Conservation (phyloP, 148 eudicot genomes). For the Spergularia marina region DNA sequence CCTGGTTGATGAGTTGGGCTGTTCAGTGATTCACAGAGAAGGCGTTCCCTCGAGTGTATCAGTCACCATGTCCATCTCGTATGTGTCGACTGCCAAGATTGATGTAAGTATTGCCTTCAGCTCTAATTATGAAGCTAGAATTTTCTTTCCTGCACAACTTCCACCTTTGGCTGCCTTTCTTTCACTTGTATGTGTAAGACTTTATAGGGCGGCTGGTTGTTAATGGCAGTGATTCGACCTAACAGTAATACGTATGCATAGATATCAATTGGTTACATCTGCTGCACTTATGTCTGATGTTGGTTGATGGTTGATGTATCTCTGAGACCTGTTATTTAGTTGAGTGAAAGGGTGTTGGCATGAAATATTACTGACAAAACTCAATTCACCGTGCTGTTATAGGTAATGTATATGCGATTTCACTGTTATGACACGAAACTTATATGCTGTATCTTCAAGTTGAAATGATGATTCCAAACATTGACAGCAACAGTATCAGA, state of each 20-base stretch:
- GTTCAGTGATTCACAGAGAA: constrained; percentile 37
- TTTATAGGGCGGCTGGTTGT: neutral
- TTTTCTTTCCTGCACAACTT: neutral
- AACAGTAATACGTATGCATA: neutral
- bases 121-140: neutral
- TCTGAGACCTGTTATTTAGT: neutral
- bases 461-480: too few relatives aligned
- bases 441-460: too few relatives aligned
- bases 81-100: constrained; percentile 56
- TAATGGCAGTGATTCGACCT: neutral
- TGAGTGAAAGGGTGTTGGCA: neutral
- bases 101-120: constrained; percentile 44
- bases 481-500: neutral
- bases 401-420: too few relatives aligned
- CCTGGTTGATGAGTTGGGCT: constrained; percentile 72
- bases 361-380: neutral
- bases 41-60: constrained; percentile 66
- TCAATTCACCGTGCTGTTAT: neutral
- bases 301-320: too few relatives aligned
- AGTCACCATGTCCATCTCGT: constrained; percentile 71
- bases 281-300: too few relatives aligned
- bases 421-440: too few relatives aligned
- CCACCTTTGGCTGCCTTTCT: neutral
- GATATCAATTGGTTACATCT: too few relatives aligned
- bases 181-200: neutral